phyloP scores from a whole-genome alignment of 306 rosid species.

The Quercus agrifolia region DNA sequence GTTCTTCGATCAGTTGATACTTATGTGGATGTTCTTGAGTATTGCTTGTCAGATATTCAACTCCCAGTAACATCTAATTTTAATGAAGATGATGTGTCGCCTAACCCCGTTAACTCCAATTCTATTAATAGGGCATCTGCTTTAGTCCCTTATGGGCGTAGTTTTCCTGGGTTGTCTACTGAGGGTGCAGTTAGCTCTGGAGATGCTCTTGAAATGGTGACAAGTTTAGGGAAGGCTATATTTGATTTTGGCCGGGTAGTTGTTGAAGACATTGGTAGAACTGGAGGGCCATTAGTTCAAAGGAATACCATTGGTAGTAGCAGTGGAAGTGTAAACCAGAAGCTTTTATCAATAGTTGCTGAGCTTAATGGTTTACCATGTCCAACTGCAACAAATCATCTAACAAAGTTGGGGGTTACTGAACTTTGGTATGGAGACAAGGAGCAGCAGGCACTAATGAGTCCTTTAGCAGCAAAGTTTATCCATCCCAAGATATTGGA shows the following conservation, averaged over 20 bases:
- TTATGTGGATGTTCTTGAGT: constrained; percentile 91
- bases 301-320: constrained; percentile 36
- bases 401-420: constrained; percentile 59
- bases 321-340: constrained; percentile 43
- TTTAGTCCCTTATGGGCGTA: constrained; percentile 36
- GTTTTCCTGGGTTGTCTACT: constrained; percentile 43
- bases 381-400: constrained; percentile 77
- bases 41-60: constrained; percentile 84
- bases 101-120: constrained; percentile 27
- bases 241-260: constrained; percentile 95
- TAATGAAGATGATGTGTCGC: constrained; percentile 30
- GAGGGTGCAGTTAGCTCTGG: constrained; percentile 77
- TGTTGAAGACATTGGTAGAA: constrained; percentile 88
- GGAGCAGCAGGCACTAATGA: constrained; percentile 82
- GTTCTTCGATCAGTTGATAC: constrained; percentile 77
- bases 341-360: constrained; percentile 50
- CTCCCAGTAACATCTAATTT: constrained; percentile 38
- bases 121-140: constrained; percentile 29
- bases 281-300: constrained; percentile 60
- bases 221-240: constrained; percentile 94
- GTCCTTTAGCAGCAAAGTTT: constrained; percentile 73
- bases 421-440: constrained; percentile 91
- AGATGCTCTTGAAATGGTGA: constrained; percentile 95
- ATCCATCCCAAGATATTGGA: constrained; percentile 74
- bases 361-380: constrained; percentile 92